phyloP scores from a whole-genome alignment of 176 grass and related monocot species.

The Themeda triandra region DNA sequence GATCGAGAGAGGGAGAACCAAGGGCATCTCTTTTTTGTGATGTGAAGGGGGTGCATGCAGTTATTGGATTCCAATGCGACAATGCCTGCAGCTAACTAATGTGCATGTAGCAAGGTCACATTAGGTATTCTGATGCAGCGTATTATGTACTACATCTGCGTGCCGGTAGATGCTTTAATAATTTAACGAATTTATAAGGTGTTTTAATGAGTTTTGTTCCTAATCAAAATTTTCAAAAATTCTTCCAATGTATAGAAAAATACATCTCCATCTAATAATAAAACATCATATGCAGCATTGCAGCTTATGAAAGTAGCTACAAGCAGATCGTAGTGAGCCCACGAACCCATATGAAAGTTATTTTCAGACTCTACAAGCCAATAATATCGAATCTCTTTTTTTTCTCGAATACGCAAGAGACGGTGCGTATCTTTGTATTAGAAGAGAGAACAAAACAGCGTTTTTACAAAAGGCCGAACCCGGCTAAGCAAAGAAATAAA shows the following conservation, averaged over 20 bases:
- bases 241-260: background rate
- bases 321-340: too few species aligned
- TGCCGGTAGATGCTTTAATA: background rate
- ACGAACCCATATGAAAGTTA: background rate
- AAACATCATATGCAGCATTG: too few species aligned
- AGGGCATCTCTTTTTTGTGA: constrained; percentile 6
- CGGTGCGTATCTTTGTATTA: too few species aligned
- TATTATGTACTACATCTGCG: background rate
- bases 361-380: background rate
- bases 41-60: background rate
- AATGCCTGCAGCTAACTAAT: background rate
- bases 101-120: background rate
- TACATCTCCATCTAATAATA: background rate
- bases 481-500: too few species aligned
- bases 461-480: too few species aligned
- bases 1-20: background rate
- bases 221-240: too few species aligned
- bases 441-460: too few species aligned
- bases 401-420: too few species aligned
- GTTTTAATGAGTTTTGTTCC: too few species aligned
- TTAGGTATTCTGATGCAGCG: background rate
- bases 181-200: too few species aligned
- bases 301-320: too few species aligned
- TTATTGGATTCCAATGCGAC: constrained; percentile 20
- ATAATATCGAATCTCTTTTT: background rate